Percentiles rank a stretch among this genome's conserved stretches.
Evolutionary conservation across 1,139 yeast genomes (phyloP).

Genomic region (Taphrina communis): DNA sequence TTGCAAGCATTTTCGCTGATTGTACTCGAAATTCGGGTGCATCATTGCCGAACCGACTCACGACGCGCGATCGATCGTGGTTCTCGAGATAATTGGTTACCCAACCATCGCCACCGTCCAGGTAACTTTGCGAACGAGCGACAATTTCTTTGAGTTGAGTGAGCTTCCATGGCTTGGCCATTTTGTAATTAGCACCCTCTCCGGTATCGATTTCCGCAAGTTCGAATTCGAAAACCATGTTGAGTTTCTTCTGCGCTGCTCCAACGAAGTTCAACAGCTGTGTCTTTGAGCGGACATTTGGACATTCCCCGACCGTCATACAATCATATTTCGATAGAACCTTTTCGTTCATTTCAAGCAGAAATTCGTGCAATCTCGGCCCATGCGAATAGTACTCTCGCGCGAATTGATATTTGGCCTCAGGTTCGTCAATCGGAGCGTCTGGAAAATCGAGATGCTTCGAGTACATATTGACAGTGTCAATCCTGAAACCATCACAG

Average conservation of each 20-base stretch:
- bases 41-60: slow-evolving; percentile 60
- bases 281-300: slow-evolving; percentile 53
- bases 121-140: slow-evolving; percentile 52
- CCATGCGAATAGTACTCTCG: slow-evolving; percentile 55
- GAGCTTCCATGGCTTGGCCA: slow-evolving; percentile 53
- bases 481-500: slow-evolving; percentile 65
- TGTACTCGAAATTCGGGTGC: slow-evolving; percentile 52
- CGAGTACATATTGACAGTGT: slow-evolving; percentile 62
- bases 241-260: slow-evolving; percentile 59
- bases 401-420: slow-evolving; percentile 56
- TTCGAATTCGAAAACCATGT: slow-evolving; percentile 61
- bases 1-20: slow-evolving; percentile 60
- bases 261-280: slow-evolving; percentile 57
- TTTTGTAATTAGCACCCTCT: slow-evolving; percentile 43
- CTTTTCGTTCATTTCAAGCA: slow-evolving; percentile 59
- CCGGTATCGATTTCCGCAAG: slow-evolving; percentile 53
- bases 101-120: slow-evolving; percentile 65
- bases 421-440: slow-evolving; percentile 58
- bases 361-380: slow-evolving; percentile 64
- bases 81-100: slow-evolving; percentile 63
- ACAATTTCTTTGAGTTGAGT: slow-evolving; percentile 58
- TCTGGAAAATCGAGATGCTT: slow-evolving; percentile 59
- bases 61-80: slow-evolving; percentile 64
- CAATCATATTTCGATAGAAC: slow-evolving; percentile 60
- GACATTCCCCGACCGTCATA: slow-evolving; percentile 66